phyloP scores from a whole-genome alignment of 2,329 filamentous ascomycete genomes.

The Botrytis fragariae region DNA sequence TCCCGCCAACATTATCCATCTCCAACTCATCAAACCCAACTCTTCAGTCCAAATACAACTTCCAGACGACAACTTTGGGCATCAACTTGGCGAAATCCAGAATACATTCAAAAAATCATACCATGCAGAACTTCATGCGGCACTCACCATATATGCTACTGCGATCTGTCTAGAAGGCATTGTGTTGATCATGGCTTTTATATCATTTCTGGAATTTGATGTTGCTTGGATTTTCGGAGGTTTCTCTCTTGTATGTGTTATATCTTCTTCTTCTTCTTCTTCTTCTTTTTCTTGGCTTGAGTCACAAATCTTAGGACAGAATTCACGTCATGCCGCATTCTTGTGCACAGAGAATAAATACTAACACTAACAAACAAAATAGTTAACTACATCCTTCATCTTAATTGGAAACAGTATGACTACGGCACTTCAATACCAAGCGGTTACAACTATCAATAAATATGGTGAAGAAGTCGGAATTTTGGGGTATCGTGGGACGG shows the following conservation, averaged over 20 bases:
- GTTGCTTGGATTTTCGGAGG: background rate
- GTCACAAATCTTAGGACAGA: background rate
- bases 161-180: background rate
- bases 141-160: background rate
- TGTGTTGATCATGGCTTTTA: background rate
- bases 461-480: background rate
- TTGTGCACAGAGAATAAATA: background rate
- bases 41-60: background rate
- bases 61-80: background rate
- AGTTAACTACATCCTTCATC: background rate
- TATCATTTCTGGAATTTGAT: background rate
- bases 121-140: background rate
- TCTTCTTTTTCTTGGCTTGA: background rate
- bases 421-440: background rate
- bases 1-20: background rate
- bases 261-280: background rate
- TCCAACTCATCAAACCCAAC: background rate
- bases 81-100: conserved; percentile 4
- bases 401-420: background rate
- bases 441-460: background rate
- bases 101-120: background rate
- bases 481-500: background rate
- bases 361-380: background rate
- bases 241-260: background rate
- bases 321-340: background rate